Percentiles rank a stretch among this genome's conserved stretches.
These are phyloP conservation scores for Pseudogymnoascus sp. DNA, from an alignment of 2,329 filamentous ascomycete species.

Conservation along the genomic window DNA sequence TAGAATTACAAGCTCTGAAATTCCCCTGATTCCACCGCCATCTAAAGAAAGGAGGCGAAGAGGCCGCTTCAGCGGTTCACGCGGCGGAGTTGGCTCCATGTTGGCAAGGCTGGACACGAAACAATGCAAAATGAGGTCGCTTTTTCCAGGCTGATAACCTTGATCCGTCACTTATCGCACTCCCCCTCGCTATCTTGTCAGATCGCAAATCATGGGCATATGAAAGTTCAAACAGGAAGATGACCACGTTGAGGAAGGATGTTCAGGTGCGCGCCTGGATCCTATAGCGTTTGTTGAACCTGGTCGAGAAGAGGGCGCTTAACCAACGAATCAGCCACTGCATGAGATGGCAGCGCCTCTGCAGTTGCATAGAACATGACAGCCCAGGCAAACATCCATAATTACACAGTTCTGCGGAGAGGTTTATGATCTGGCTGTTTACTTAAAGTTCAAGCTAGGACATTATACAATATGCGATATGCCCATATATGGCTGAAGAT, in stretches of 20 bases:
- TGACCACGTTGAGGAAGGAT: neutral
- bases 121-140: neutral
- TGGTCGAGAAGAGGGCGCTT: neutral
- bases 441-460: no score
- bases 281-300: neutral
- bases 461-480: no score
- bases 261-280: neutral
- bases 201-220: no score
- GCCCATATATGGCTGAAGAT: no score
- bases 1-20: constrained; percentile 22
- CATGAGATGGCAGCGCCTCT: neutral
- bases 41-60: constrained; percentile 20
- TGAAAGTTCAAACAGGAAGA: neutral
- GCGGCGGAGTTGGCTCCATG: neutral
- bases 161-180: neutral
- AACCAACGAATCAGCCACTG: neutral
- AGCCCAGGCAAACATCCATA: neutral
- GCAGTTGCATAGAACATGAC: no score
- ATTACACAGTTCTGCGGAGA: neutral
- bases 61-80: neutral
- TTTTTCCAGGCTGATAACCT: neutral
- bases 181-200: neutral
- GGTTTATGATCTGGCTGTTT: no score
- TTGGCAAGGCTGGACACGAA: neutral
- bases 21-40: constrained; percentile 23